Base-by-base conservation (phyloP, 2,329 filamentous ascomycete species). In the Helotiales sp. region DNA sequence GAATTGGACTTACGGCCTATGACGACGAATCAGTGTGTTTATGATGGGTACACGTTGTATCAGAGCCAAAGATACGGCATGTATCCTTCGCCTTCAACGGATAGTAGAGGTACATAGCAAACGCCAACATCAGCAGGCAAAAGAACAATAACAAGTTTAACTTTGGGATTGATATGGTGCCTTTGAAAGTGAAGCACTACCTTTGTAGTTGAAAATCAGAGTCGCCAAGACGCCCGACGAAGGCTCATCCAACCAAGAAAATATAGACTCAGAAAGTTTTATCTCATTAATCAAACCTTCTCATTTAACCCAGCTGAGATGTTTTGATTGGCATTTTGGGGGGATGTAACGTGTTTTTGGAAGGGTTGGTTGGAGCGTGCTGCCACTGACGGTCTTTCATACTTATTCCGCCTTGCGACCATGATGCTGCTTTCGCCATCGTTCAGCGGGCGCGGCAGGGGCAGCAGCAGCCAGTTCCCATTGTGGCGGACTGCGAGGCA, bases 1-100 rank as follows among this genome's bases (percentile, higher is more conserved):
- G 70, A 71, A 57, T 20, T 74, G 55, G 45, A 63, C 17, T 45
- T 17, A n/a, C 40, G 2, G 43, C 24, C 30, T 50, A 40, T 59
- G 47, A n/a, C 5, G 37, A n/a, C 15, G 40, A 40, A 20, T 20
- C 20, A 54, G 30, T 5, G 15, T 17, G 26, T 40, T 30, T 15
- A 45, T 63, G 40, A 45, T 24, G 17, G 6, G 40, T 45, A 17
- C n/a, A 45, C 40, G 6, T 5, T 7, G 40, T 45, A 45, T 45
- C 40, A 45, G 40, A 45, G 40, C 40, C 40, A 45, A 45, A 45
- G 40, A 45, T 45, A 17, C 40, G 40, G 15, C 15, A 45, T 45
- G 40, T 45, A 45, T 45, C 40, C 40, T 45, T 45, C 40, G 40
- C 40, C 40, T 45, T 45, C 15, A 20, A 13, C 40, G 40, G n/a